Conservation (phyloP, 805 yeast species). For the Hyphopichia homilentoma region DNA sequence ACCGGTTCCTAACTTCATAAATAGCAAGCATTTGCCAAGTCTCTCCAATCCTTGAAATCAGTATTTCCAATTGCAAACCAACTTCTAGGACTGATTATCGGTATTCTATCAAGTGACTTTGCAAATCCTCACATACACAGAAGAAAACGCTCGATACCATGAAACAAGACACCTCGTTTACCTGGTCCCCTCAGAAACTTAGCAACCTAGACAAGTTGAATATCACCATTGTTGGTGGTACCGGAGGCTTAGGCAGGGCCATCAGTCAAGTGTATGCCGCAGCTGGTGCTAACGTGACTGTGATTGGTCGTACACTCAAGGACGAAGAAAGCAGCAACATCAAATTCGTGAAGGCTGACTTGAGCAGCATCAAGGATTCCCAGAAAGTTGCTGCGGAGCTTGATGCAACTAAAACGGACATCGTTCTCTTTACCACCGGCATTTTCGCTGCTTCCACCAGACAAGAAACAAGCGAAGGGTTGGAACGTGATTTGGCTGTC, state of each 20-base stretch:
- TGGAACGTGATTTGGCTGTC: constrained; percentile 36
- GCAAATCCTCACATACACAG: too few relatives aligned
- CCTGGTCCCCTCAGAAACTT: background rate
- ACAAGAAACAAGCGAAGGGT: constrained; percentile 32
- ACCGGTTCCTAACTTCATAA: too few relatives aligned
- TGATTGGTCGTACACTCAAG: constrained; percentile 1
- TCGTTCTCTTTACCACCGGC: constrained; percentile 37
- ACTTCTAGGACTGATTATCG: too few relatives aligned
- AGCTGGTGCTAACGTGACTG: constrained; percentile 1
- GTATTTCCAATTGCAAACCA: too few relatives aligned
- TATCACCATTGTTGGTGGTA: constrained; percentile 1
- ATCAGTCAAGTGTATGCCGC: background rate
- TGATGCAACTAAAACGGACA: constrained; percentile 12
- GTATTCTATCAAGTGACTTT: too few relatives aligned
- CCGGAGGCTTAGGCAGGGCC: background rate
- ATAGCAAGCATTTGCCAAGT: too few relatives aligned
- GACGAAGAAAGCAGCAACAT: constrained; percentile 1
- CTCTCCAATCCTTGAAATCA: too few relatives aligned
- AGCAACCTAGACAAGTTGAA: background rate
- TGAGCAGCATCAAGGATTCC: constrained; percentile 23
- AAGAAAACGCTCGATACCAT: too few relatives aligned
- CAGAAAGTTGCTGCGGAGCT: constrained; percentile 14
- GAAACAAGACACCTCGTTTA: background rate
- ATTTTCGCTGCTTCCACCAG: constrained; percentile 28
- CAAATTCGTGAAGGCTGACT: constrained; percentile 21